Conservation (phyloP, 495 filamentous ascomycete species). For the Letharia columbiana region DNA sequence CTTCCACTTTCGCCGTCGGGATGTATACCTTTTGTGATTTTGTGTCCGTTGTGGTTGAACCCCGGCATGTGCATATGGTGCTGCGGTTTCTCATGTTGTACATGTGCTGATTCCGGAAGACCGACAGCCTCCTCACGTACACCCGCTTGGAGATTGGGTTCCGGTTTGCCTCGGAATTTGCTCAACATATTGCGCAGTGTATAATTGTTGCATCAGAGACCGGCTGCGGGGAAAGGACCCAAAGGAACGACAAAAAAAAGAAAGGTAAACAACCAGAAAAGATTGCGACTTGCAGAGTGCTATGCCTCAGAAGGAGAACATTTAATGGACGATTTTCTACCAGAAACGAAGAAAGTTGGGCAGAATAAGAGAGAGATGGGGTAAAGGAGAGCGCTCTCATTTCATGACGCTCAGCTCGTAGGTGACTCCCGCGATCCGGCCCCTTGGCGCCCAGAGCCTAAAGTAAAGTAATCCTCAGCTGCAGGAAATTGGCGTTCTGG, state of each 20-base stretch:
- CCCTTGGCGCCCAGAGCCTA: not conserved
- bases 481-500: not conserved
- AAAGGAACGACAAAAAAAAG: not conserved
- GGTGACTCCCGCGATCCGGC: not conserved
- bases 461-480: not conserved
- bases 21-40: conserved; percentile 38
- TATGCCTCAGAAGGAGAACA: not conserved
- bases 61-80: conserved; percentile 19
- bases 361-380: not conserved
- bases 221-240: not conserved
- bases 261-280: not conserved
- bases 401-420: not conserved
- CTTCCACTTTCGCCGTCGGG: conserved; percentile 60
- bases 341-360: not conserved
- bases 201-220: not conserved
- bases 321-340: too few relatives aligned
- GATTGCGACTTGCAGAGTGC: not conserved
- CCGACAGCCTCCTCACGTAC: conserved; percentile 14
- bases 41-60: conserved; percentile 38
- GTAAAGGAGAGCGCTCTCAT: not conserved
- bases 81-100: conserved; percentile 9
- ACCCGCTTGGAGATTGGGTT: not conserved
- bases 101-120: conserved; percentile 8
- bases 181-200: conserved; percentile 13
- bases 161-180: conserved; percentile 12